Evolutionary conservation across 164 flowering plant genomes (phyloP).

Genomic region (Sextonia rubra): DNA sequence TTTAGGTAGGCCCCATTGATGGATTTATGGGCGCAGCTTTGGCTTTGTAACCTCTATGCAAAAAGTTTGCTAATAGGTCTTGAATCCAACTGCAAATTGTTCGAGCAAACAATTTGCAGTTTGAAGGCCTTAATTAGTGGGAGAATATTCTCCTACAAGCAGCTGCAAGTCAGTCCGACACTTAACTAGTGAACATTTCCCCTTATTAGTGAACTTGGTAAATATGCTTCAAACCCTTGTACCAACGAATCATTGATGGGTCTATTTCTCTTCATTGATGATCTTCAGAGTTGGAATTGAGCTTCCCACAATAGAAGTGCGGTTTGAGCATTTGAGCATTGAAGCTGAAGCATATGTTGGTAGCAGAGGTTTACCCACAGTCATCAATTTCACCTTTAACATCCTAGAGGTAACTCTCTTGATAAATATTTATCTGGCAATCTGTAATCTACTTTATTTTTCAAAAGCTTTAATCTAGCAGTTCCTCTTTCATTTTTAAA

Average conservation of each 20-base stretch:
- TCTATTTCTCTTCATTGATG: not conserved
- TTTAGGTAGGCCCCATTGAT: too few species aligned
- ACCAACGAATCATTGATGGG: not conserved
- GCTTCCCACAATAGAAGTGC: conserved; percentile 77
- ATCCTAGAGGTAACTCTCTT: conserved; percentile 4
- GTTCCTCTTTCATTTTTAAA: not conserved
- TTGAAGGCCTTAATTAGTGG: too few species aligned
- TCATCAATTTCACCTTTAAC: conserved; percentile 34
- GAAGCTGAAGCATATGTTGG: conserved; percentile 73
- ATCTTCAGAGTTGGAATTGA: conserved; percentile 65
- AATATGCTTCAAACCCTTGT: not conserved
- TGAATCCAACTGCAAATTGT: too few species aligned
- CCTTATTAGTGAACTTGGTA: too few species aligned
- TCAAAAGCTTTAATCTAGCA: not conserved
- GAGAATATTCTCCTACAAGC: too few species aligned
- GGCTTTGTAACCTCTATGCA: too few species aligned
- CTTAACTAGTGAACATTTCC: too few species aligned
- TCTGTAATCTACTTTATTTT: not conserved
- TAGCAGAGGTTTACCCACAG: conserved; percentile 68
- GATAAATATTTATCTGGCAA: not conserved
- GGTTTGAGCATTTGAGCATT: conserved; percentile 60
- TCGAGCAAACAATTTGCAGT: too few species aligned
- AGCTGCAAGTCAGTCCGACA: too few species aligned
- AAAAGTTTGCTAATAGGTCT: too few species aligned
- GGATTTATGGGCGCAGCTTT: too few species aligned